These are phyloP conservation scores for Aspergillus ruber DNA, from an alignment of 2,329 filamentous ascomycete species.

Conservation along the genomic window DNA sequence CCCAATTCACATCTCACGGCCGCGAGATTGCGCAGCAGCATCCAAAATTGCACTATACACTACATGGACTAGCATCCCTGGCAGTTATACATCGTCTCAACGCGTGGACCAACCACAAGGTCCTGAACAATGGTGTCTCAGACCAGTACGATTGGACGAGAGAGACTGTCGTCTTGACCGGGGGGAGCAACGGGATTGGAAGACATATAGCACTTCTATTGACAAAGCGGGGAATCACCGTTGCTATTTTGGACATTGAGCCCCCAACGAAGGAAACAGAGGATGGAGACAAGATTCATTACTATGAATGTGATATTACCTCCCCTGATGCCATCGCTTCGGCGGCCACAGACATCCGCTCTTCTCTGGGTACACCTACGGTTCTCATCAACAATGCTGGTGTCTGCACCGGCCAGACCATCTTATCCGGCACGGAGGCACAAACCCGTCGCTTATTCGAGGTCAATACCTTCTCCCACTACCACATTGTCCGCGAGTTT, in stretches of 20 bases:
- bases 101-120: constrained; percentile 46
- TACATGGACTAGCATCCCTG: constrained; percentile 50
- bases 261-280: constrained; percentile 22
- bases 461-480: constrained; percentile 64
- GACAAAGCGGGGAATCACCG: constrained; percentile 58
- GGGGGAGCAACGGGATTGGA: constrained; percentile 69
- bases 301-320: constrained; percentile 65
- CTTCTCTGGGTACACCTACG: constrained; percentile 57
- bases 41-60: constrained; percentile 44
- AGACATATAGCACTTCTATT: constrained; percentile 58
- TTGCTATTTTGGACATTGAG: constrained; percentile 60
- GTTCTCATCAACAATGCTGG: constrained; percentile 47
- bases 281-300: constrained; percentile 42
- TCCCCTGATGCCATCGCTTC: constrained; percentile 48
- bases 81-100: constrained; percentile 47
- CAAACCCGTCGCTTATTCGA: constrained; percentile 61
- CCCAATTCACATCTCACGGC: constrained; percentile 58
- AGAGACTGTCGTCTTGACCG: constrained; percentile 68
- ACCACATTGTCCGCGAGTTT: constrained; percentile 61
- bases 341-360: constrained; percentile 49
- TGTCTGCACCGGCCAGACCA: constrained; percentile 49
- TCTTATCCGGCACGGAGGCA: constrained; percentile 53
- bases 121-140: constrained; percentile 39
- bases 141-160: constrained; percentile 49
- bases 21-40: constrained; percentile 49